Percentiles rank a stretch among this genome's conserved stretches.
phyloP scores from a whole-genome alignment of 129 eudicot genomes.

The Ambrosia artemisiifolia region DNA sequence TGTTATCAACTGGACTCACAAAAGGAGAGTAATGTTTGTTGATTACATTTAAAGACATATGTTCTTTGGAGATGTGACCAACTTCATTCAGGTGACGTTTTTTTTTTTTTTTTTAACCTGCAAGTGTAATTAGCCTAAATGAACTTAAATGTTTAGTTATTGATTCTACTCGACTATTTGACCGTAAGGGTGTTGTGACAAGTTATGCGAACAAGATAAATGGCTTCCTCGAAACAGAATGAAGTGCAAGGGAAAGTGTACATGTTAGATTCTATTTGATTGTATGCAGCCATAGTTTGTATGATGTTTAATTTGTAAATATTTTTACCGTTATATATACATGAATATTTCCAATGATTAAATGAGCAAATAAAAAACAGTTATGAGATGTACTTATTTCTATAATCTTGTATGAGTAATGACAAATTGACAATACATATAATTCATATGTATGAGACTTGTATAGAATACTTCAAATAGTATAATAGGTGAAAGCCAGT shows the following conservation, averaged over 20 bases:
- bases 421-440: not conserved
- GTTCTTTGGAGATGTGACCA: slow-evolving; percentile 2
- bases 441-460: no score
- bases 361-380: not conserved
- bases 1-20: slow-evolving; percentile 5
- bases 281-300: not conserved
- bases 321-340: not conserved
- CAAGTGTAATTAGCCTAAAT: not conserved
- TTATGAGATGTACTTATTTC: not conserved
- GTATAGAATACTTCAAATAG: no score
- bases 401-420: not conserved
- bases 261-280: not conserved
- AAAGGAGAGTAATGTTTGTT: slow-evolving; percentile 1
- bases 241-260: not conserved
- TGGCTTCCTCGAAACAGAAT: not conserved
- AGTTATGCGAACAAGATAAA: not conserved
- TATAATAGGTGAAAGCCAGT: no score
- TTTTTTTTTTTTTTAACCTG: not conserved
- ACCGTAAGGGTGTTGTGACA: not conserved
- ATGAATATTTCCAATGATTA: not conserved
- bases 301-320: not conserved
- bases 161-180: slow-evolving; percentile 1
- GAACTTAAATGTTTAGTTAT: not conserved
- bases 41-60: not conserved
- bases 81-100: slow-evolving; percentile 17